phyloP scores from a whole-genome alignment of 2,329 filamentous ascomycete genomes.

The Cordyceps cateniannulata region DNA sequence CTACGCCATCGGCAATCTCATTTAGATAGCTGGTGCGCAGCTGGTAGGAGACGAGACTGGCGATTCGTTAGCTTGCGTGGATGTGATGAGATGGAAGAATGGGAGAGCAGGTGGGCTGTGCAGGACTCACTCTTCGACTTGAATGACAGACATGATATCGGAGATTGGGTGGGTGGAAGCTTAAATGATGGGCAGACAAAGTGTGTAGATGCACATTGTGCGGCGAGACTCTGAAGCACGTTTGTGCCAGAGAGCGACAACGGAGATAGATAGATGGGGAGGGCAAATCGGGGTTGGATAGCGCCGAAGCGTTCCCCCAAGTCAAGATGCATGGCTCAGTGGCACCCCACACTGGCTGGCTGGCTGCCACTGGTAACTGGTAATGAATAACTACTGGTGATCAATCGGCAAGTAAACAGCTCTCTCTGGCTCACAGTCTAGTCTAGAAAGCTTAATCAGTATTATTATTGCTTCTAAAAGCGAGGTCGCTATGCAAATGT shows the following conservation, averaged over 20 bases:
- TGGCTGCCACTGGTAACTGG: too few species aligned
- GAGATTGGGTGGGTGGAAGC: too few species aligned
- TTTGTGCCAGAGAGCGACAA: neutral
- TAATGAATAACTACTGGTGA: too few species aligned
- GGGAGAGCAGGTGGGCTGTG: neutral
- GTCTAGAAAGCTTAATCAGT: too few species aligned
- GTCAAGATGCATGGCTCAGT: neutral
- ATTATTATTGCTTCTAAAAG: too few species aligned
- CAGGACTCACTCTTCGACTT: conserved; percentile 34
- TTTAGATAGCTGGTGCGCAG: conserved; percentile 74
- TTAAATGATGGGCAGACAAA: neutral
- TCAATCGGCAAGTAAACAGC: too few species aligned
- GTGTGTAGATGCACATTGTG: conserved; percentile 1
- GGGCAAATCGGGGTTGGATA: neutral
- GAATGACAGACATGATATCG: conserved; percentile 35
- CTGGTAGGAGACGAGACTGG: conserved; percentile 74
- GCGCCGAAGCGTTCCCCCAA: neutral
- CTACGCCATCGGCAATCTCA: conserved; percentile 75
- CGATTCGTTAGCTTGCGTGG: neutral
- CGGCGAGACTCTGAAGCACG: neutral
- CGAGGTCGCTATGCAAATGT: too few species aligned
- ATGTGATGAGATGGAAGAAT: neutral
- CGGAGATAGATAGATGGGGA: neutral
- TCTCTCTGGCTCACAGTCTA: too few species aligned
- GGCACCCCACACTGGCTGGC: neutral